Evolutionary conservation across 805 yeast genomes (phyloP).

Genomic region (Wickerhamiella kazuoi): DNA sequence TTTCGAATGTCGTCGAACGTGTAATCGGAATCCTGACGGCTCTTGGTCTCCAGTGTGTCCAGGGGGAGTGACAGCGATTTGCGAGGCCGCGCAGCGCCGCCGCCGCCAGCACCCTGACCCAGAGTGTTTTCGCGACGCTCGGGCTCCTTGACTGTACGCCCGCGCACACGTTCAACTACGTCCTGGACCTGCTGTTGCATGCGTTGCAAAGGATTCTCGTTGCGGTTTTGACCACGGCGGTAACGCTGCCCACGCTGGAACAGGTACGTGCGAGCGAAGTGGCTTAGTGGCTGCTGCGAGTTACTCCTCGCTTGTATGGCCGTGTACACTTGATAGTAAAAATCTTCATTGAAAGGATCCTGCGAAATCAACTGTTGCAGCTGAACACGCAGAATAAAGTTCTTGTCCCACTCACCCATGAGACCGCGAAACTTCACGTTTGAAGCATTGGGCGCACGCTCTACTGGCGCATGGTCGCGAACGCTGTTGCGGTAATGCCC

Average conservation of each 20-base stretch:
- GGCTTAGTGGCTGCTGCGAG: constrained; percentile 40
- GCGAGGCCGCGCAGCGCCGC: constrained; percentile 13
- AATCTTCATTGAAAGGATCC: constrained; percentile 94
- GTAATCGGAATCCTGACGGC: constrained; percentile 15
- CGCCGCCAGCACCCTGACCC: constrained; percentile 26
- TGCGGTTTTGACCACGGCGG: constrained; percentile 17
- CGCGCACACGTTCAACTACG: constrained; percentile 87
- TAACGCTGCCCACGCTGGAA: constrained; percentile 82
- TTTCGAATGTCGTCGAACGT: constrained; percentile 36
- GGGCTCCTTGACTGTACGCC: constrained; percentile 49
- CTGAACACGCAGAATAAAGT: constrained; percentile 85
- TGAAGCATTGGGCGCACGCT: background rate
- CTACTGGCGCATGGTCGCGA: background rate
- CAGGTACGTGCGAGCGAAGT: constrained; percentile 82
- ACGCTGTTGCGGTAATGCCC: background rate
- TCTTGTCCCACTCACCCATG: constrained; percentile 95
- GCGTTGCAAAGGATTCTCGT: constrained; percentile 57
- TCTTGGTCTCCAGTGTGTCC: constrained; percentile 21
- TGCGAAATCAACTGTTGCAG: constrained; percentile 90
- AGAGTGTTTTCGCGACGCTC: constrained; percentile 62
- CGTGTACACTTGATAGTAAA: constrained; percentile 83
- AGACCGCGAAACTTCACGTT: constrained; percentile 50
- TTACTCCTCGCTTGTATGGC: constrained; percentile 42
- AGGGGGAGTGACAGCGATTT: constrained; percentile 21
- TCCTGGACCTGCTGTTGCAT: constrained; percentile 97